Percentiles rank a stretch among this genome's conserved stretches.
phyloP scores from a whole-genome alignment of 345 rosid species.

The Raphanus raphanistrum region DNA sequence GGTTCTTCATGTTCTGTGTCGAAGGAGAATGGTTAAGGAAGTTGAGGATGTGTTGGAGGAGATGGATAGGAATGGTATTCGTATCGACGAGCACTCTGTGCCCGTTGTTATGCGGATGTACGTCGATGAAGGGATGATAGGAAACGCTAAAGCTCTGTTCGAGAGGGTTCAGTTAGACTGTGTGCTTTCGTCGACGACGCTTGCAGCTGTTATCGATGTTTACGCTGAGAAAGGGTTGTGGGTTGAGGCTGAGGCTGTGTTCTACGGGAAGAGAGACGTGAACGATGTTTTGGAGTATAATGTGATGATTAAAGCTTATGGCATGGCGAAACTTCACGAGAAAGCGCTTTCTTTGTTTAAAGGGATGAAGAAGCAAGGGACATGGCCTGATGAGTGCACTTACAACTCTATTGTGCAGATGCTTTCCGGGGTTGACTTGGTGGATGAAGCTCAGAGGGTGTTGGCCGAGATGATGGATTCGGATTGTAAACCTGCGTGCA shows the following conservation, averaged over 20 bases:
- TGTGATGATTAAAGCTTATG: conserved; percentile 90
- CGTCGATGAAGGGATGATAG: conserved; percentile 53
- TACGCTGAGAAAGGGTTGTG: conserved; percentile 81
- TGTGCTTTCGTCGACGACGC: conserved; percentile 55
- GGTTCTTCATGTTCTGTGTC: conserved; percentile 66
- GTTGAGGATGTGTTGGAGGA: conserved; percentile 63
- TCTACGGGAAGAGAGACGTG: conserved; percentile 52
- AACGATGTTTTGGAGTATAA: conserved; percentile 72
- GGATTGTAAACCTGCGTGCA: conserved; percentile 63
- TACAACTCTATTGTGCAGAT: conserved; percentile 81
- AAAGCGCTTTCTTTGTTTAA: conserved; percentile 77
- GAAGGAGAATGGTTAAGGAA: conserved; percentile 67
- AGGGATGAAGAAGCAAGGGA: conserved; percentile 79
- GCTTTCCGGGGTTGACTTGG: conserved; percentile 73
- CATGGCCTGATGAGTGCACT: conserved; percentile 88
- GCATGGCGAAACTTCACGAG: conserved; percentile 76
- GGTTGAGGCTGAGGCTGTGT: conserved; percentile 78
- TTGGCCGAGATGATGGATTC: conserved; percentile 68
- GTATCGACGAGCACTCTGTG: conserved; percentile 74
- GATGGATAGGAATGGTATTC: conserved; percentile 51
- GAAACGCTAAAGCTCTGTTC: conserved; percentile 50
- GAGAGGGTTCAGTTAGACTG: conserved; percentile 48
- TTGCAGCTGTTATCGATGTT: conserved; percentile 70
- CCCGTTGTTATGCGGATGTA: conserved; percentile 75
- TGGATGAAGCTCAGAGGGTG: conserved; percentile 63